Evolutionary conservation across 768 basidiomycete genomes (phyloP), one percentile per base, ranked within the genome.

Genomic region (Rossbeevera mucosa): DNA sequence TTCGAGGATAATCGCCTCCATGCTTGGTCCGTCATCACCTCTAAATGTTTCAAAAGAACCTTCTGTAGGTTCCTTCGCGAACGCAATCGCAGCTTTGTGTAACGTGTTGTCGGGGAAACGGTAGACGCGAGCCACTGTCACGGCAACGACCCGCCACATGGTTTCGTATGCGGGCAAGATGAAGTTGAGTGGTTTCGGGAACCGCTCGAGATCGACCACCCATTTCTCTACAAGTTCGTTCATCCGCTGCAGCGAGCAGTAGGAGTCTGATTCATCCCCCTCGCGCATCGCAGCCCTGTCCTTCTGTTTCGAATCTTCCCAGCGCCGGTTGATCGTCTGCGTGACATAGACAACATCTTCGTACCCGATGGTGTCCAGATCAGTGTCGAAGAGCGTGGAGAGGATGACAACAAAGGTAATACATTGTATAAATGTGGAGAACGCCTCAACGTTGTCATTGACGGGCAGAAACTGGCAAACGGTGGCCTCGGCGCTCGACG

Each of bases 161-260:
- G 82, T 83, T 56, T 85, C 84, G 66, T 77, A 86, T 0, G 81
- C 68, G 0, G 84, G 84, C 9, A 85, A 73, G 42, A 85, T 73
- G 36, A 78, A 75, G 44, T 85, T 72, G 0, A 85, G 56, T 0
- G 82, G 81, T 2, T 60, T 60, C 7, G 58, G 53, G n/a, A 59
- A 54, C 7, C 31, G 53, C 0, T 71, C 67, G 2, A 16, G 51
- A 1, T 61, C 55, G 28, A 70, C 66, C 22, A 84, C 54, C 55
- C 84, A 76, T 2, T 25, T 36, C 18, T 61, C 46, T 6, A 68
- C 46, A 5, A 58, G 63, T 0, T 63, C 63, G 3, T 76, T 66
- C 38, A 71, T 66, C 1, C 38, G 4, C 29, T 67, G 70, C 3
- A 83, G 66, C 1, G 63, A 62, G 11, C 3, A 20, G 36, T 5